These are phyloP conservation scores for Microthlaspi erraticum DNA, from an alignment of 345 rosid species.

Conservation along the genomic window DNA sequence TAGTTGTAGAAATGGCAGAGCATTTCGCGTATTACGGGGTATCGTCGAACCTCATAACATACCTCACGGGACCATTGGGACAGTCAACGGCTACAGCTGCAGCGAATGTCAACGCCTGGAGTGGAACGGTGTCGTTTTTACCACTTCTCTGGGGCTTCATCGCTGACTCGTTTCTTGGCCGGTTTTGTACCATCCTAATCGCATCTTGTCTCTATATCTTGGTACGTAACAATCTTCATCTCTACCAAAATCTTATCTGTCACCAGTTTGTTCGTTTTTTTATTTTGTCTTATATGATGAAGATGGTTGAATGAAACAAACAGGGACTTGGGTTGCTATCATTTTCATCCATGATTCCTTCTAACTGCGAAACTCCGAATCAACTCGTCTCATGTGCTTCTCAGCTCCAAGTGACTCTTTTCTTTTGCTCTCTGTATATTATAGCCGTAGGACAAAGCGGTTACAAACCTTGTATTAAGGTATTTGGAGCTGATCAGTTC, in stretches of 20 bases:
- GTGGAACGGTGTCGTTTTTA: constrained; percentile 57
- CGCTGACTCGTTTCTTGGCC: constrained; percentile 71
- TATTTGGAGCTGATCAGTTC: constrained; percentile 87
- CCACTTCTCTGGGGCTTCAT: constrained; percentile 70
- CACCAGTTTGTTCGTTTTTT: no score
- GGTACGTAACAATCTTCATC: constrained; percentile 33
- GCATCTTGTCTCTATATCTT: constrained; percentile 60
- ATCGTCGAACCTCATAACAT: constrained; percentile 57
- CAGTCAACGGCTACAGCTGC: constrained; percentile 69
- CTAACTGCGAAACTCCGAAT: not conserved
- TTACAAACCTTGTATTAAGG: constrained; percentile 76
- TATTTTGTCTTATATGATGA: no score
- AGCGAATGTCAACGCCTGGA: constrained; percentile 62
- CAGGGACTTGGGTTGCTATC: constrained; percentile 52
- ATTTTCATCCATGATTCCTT: constrained; percentile 41
- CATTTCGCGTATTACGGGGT: constrained; percentile 59
- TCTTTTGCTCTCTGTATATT: constrained; percentile 46
- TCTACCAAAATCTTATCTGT: not conserved
- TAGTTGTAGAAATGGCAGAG: constrained; percentile 60
- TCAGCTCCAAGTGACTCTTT: constrained; percentile 36
- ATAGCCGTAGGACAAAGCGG: constrained; percentile 55
- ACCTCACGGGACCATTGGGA: constrained; percentile 68
- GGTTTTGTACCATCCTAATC: constrained; percentile 59
- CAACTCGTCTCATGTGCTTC: not conserved
- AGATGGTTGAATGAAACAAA: not conserved